phyloP scores from a whole-genome alignment of 495 filamentous ascomycete genomes.

The Hyaloscypha finlandica region DNA sequence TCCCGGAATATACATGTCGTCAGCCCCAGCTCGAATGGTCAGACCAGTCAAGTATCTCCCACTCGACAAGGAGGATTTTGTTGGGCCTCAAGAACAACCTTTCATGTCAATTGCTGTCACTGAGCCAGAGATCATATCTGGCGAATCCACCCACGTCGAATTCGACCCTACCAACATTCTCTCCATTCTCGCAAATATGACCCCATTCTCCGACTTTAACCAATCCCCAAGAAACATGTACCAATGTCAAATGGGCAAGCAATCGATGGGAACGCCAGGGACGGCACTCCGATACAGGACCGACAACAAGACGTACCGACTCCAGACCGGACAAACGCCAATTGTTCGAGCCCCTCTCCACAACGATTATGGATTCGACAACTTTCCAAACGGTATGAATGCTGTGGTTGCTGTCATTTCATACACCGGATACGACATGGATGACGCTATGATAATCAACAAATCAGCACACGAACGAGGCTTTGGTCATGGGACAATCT shows the following conservation, averaged over 20 bases:
- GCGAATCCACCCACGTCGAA: slow-evolving; percentile 90
- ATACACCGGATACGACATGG: slow-evolving; percentile 99
- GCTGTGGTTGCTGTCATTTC: slow-evolving; percentile 97
- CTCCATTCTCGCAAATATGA: slow-evolving; percentile 97
- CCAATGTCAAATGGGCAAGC: slow-evolving; percentile 99
- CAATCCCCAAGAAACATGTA: slow-evolving; percentile 99
- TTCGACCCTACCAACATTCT: slow-evolving; percentile 95
- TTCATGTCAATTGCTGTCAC: slow-evolving; percentile 97
- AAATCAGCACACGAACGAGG: slow-evolving; percentile 96
- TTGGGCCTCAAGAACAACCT: slow-evolving; percentile 93
- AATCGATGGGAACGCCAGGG: slow-evolving; percentile 96
- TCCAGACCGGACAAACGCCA: slow-evolving; percentile 95
- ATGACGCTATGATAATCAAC: slow-evolving; percentile 99
- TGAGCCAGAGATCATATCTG: slow-evolving; percentile 78
- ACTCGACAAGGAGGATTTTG: slow-evolving; percentile 77
- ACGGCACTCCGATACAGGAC: slow-evolving; percentile 83
- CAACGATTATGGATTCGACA: slow-evolving; percentile 95
- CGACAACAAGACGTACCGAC: slow-evolving; percentile 94
- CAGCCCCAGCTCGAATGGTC: slow-evolving; percentile 80
- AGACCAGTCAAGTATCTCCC: slow-evolving; percentile 91
- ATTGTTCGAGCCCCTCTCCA: slow-evolving; percentile 89
- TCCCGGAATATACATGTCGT: slow-evolving; percentile 93
- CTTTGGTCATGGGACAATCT: slow-evolving; percentile 95
- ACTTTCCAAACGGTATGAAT: slow-evolving; percentile 98
- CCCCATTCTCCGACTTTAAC: slow-evolving; percentile 98